These are phyloP conservation scores for Teratosphaeria zuluensis DNA, from an alignment of 2,329 filamentous ascomycete genomes.

Conservation along the genomic window DNA sequence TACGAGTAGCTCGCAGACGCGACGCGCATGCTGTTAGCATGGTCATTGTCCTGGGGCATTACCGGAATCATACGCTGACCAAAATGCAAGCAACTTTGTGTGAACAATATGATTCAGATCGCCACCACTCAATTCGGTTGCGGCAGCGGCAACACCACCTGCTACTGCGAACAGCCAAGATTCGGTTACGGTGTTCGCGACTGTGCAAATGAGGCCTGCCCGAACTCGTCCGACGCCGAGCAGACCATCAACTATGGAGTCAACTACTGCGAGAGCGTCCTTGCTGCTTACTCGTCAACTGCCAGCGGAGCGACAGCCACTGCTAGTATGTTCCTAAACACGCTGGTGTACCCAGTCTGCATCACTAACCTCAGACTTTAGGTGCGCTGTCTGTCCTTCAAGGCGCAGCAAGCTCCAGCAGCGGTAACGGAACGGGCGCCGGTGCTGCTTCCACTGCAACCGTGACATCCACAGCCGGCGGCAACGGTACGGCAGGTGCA, in stretches of 20 bases:
- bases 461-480: conserved; percentile 6
- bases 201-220: conserved; percentile 28
- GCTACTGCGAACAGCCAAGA: conserved; percentile 26
- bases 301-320: not conserved
- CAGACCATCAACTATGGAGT: conserved; percentile 25
- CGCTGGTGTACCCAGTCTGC: too few species aligned
- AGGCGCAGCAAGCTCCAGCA: conserved; percentile 11
- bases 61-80: too few species aligned
- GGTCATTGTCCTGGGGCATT: too few species aligned
- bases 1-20: not conserved
- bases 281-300: conserved; percentile 9
- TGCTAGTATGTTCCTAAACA: not conserved
- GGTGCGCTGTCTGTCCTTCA: conserved; percentile 14
- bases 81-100: conserved; percentile 23
- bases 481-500: conserved; percentile 3
- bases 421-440: conserved; percentile 2
- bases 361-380: not conserved
- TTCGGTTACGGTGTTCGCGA: conserved; percentile 32
- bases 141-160: conserved; percentile 20
- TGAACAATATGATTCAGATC: conserved; percentile 27
- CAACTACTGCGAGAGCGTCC: conserved; percentile 21
- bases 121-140: conserved; percentile 23
- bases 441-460: not conserved
- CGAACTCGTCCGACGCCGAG: conserved; percentile 12
- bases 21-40: not conserved